Evolutionary conservation across 2,329 filamentous ascomycete genomes (phyloP).

Genomic region (Dothideomycetes sp.): DNA sequence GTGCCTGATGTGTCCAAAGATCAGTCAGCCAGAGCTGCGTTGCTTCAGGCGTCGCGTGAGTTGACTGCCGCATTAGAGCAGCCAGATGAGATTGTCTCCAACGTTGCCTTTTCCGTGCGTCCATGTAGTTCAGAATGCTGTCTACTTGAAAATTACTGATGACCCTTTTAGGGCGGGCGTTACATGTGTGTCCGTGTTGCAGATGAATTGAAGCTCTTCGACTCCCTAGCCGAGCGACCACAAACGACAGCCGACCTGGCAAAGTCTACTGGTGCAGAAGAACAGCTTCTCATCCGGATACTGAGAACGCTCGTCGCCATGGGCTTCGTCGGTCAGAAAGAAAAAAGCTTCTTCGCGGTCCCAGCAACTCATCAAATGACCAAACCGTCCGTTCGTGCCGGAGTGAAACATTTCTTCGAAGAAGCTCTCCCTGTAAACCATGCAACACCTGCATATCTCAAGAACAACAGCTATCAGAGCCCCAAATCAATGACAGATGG

Average conservation of each 20-base stretch:
- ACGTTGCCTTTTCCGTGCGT: background rate
- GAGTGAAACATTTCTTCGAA: background rate
- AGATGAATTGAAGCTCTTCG: slow-evolving; percentile 1
- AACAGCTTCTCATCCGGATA: background rate
- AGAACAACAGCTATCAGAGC: slow-evolving; percentile 8
- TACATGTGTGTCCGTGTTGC: background rate
- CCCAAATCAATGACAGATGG: slow-evolving; percentile 9
- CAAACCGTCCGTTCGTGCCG: background rate
- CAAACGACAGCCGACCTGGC: background rate
- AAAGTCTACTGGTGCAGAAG: background rate
- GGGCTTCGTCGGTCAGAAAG: background rate
- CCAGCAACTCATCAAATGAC: background rate
- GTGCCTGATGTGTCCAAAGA: background rate
- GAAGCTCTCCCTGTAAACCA: background rate
- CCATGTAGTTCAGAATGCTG: background rate
- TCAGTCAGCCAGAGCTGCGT: background rate
- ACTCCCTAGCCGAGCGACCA: background rate
- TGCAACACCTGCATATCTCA: slow-evolving; percentile 6
- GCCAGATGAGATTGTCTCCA: background rate
- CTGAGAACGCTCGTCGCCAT: background rate
- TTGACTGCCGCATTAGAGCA: background rate
- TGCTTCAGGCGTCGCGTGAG: background rate
- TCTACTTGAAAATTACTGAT: background rate
- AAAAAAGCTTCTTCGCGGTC: background rate
- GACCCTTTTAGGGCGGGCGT: background rate